Base-by-base conservation (phyloP, 495 filamentous ascomycete species). In the Viridothelium virens region DNA sequence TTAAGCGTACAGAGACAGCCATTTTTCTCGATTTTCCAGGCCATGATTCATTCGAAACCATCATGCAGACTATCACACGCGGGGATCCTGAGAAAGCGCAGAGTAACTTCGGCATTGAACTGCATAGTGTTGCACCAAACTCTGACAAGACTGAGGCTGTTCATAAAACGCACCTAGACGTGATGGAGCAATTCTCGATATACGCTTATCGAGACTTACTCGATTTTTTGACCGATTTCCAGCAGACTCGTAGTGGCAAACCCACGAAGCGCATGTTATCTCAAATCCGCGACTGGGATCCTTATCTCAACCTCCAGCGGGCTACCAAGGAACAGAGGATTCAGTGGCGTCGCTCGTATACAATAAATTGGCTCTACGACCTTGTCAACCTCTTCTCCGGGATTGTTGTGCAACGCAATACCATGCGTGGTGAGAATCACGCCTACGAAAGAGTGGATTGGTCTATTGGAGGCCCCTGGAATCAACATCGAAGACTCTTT, bases 321-420 rank as follows among this genome's bases (percentile, higher is more conserved):
- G 75, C 77, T 3, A 78, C 64, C 53, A 71, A 78, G 37, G 66
- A 74, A 34, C 67, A 81, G 44, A 70, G 78, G n/a, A 38, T 76
- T 33, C 70, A 73, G 36, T 81, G 80, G 80, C 78, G 80, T 16
- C 75, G 79, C 5, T 64, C 70, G 1, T 83, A 81, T 62, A 79
- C 77, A 48, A 79, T 83, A 69, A 82, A 81, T 71, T 80, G 78
- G 79, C 77, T 83, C 1, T 82, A 81, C 66, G 79, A 82, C 61
- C 73, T 82, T 33, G 77, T 80, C 64, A 80, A 79, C 39, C 39
- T 79, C 31, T 79, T 73, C 50, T 79, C 79, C 25, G 72, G 67
- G 11, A 69, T 77, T 61, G 76, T 80, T 50, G 74, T 79, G 14
- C 74, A 80, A 66, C 72, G 74, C 46, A 79, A 74, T 48, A 76